Evolutionary conservation across 805 yeast genomes (phyloP).

Genomic region (Saturnispora serradocipensis): DNA sequence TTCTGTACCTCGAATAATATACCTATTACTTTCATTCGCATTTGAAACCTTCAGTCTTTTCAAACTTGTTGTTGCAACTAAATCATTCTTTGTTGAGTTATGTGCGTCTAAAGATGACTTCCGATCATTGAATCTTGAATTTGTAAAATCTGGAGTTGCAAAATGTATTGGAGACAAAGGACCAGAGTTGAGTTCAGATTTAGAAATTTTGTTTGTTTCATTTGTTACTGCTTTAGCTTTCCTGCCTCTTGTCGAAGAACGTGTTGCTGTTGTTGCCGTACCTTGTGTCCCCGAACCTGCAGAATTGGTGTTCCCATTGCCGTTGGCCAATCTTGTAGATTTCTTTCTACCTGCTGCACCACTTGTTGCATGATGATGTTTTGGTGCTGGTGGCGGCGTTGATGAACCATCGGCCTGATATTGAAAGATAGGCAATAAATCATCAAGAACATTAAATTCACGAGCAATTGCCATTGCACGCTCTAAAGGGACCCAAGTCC

Average conservation of each 20-base stretch:
- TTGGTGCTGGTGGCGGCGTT: constrained; percentile 53
- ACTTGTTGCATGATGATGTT: constrained; percentile 57
- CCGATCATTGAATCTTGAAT: neutral
- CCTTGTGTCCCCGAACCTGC: neutral
- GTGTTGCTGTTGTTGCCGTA: constrained; percentile 3
- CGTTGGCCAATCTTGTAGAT: neutral
- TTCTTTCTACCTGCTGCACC: constrained; percentile 27
- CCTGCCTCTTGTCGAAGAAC: constrained; percentile 1
- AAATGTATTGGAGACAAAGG: neutral
- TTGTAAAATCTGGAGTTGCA: neutral
- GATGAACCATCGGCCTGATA: constrained; percentile 40
- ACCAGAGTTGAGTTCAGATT: neutral
- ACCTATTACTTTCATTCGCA: too few relatives aligned
- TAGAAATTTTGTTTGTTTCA: neutral
- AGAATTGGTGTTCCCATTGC: neutral
- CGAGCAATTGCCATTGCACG: constrained; percentile 65
- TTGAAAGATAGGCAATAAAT: constrained; percentile 57
- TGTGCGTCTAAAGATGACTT: neutral
- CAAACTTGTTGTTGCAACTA: constrained; percentile 5
- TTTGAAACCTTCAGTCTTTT: constrained; percentile 12
- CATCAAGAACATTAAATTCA: constrained; percentile 53
- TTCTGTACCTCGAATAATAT: constrained; percentile 7
- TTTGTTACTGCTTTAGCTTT: neutral
- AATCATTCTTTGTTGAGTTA: neutral
- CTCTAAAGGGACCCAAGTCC: constrained; percentile 90